Evolutionary conservation across 306 rosid genomes (phyloP), one percentile per base, ranked within the genome.

Genomic region (Herpetospermum pedunculosum): DNA sequence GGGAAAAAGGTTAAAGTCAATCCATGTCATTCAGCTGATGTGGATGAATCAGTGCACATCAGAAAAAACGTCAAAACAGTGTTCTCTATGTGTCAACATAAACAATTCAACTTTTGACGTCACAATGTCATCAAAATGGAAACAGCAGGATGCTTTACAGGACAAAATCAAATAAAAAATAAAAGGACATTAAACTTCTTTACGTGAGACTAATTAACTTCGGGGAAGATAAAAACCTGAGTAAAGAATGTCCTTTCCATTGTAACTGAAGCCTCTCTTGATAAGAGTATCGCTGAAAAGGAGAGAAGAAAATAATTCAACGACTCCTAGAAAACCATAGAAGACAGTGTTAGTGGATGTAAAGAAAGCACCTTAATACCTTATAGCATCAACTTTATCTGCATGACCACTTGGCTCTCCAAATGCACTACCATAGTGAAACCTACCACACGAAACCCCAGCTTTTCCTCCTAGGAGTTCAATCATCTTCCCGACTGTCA

Each of bases 361-460:
- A 25, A 50, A 38, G 68, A 16, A 41, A 65, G 78, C 76, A 90
- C 92, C 92, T 90, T 83, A 89, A 86, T 75, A 92, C 98, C 98
- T 93, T 84, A 93, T 87, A 65, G 84, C 85, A 77, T 93, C 97
- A 81, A 93, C 98, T 75, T 83, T 93, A 85, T 93, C 96, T n/a
- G 98, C 98, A 83, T 93, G 98, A 72, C 98, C 98, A 81, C 97
- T 87, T 89, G 87, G 86, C 80, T 93, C 98, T 40, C 98, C 98
- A 75, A 93, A 93, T 74, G 98, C 98, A 88, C 97, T 93, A 59
- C 98, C 98, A 74, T 93, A 93, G 62, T 91, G 97, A 85, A 91
- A 93, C 83, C 82, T 88, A 28, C 98, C 98, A 80, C 96, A 91
- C 28, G 98, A 93, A 79, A 91, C 98, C 76, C 98, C 98, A 11